A percentile compares a stretch with the other conserved stretches of the same genome.
phyloP scores from a whole-genome alignment of 1,284 basidiomycete genomes.

The Moesziomyces globuligerus region DNA sequence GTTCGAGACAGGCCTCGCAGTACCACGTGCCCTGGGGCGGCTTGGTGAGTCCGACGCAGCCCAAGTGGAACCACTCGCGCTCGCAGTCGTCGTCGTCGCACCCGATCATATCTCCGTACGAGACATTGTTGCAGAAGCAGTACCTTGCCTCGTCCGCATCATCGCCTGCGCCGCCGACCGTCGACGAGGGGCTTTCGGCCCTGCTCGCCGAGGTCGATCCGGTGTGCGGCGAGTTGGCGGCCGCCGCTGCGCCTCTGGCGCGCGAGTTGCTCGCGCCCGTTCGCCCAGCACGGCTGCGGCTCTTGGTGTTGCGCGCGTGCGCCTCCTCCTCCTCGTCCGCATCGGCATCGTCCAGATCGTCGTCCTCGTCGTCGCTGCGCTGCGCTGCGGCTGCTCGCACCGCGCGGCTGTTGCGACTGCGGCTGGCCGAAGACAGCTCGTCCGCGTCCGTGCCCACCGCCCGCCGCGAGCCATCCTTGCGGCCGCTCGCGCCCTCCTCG shows the following conservation, averaged over 20 bases:
- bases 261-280: conserved; percentile 23
- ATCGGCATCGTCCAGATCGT: conserved; percentile 38
- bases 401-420: conserved; percentile 33
- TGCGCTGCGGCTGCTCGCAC: conserved; percentile 29
- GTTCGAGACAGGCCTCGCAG: conserved; percentile 70
- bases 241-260: conserved; percentile 22
- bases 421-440: conserved; percentile 15
- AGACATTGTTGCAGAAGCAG: conserved; percentile 86
- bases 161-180: conserved; percentile 37
- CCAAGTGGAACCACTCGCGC: conserved; percentile 89
- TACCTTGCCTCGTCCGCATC: conserved; percentile 75
- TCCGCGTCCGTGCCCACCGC: conserved; percentile 20
- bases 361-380: conserved; percentile 46
- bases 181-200: conserved; percentile 27
- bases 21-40: conserved; percentile 79
- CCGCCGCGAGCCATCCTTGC: conserved; percentile 29
- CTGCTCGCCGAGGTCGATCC: conserved; percentile 31
- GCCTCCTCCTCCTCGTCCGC: conserved; percentile 33
- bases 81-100: conserved; percentile 91
- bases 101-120: conserved; percentile 96
- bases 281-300: conserved; percentile 13
- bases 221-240: conserved; percentile 30
- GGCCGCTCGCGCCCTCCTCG: conserved; percentile 29
- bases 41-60: conserved; percentile 75
- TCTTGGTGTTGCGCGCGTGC: conserved; percentile 12